These are phyloP conservation scores for Trichophyton benhamiae DNA, from an alignment of 2,329 filamentous ascomycete genomes.

Conservation along the genomic window DNA sequence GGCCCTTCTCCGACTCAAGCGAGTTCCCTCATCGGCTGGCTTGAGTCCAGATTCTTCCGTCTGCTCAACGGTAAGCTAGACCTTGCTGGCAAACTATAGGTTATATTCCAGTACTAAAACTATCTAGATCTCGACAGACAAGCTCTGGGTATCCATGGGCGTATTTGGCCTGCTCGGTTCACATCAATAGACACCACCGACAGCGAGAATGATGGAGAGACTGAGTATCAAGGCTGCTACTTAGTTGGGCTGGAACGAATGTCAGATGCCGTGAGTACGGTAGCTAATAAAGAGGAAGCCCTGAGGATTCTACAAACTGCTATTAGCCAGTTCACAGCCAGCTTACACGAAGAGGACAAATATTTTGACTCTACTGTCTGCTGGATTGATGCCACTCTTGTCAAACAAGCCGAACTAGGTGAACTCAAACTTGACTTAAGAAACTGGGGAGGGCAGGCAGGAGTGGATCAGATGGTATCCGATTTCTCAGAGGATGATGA, in stretches of 20 bases:
- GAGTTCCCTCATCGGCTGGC: slow-evolving; percentile 48
- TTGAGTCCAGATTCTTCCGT: slow-evolving; percentile 48
- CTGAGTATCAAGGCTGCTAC: slow-evolving; percentile 49
- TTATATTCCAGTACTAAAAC: neutral
- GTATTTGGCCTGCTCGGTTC: slow-evolving; percentile 54
- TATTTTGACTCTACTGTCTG: slow-evolving; percentile 24
- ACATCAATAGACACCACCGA: slow-evolving; percentile 25
- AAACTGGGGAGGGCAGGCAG: slow-evolving; percentile 11
- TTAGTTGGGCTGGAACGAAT: slow-evolving; percentile 43
- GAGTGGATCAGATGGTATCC: slow-evolving; percentile 1
- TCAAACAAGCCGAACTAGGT: slow-evolving; percentile 15
- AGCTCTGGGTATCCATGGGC: slow-evolving; percentile 40
- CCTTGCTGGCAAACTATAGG: slow-evolving; percentile 6
- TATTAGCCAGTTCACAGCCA: slow-evolving; percentile 25
- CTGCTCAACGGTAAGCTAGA: slow-evolving; percentile 44
- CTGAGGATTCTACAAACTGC: slow-evolving; percentile 32
- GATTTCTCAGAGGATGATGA: slow-evolving; percentile 11
- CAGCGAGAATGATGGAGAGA: slow-evolving; percentile 8
- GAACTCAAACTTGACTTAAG: slow-evolving; percentile 13
- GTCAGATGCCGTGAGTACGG: neutral
- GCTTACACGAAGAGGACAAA: slow-evolving; percentile 24
- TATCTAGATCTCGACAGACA: slow-evolving; percentile 43
- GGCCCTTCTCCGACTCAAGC: slow-evolving; percentile 45
- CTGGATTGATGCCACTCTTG: slow-evolving; percentile 26
- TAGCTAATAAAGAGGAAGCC: slow-evolving; percentile 26